A percentile compares a stretch with the other conserved stretches of the same genome.
Evolutionary conservation across 2,329 filamentous ascomycete genomes (phyloP).

Genomic region (Sarocladium oryzae): DNA sequence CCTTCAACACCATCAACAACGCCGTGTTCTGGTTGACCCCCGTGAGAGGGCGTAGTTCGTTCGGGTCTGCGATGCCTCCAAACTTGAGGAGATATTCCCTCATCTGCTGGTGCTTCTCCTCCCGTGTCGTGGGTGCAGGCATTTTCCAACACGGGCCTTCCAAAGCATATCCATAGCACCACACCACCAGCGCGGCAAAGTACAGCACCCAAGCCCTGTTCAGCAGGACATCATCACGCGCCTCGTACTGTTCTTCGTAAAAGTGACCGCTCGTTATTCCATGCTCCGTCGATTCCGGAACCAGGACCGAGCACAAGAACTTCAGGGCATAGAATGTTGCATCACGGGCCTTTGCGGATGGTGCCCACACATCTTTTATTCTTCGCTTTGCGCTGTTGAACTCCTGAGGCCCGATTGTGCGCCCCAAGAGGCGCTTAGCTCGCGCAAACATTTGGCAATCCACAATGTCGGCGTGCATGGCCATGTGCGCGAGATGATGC

Average conservation of each 20-base stretch:
- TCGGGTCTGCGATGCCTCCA: constrained; percentile 65
- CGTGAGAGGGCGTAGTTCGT: constrained; percentile 65
- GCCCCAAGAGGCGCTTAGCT: constrained; percentile 75
- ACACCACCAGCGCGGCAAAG: constrained; percentile 85
- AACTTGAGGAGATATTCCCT: constrained; percentile 67
- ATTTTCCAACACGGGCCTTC: constrained; percentile 64
- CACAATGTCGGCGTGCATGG: constrained; percentile 95
- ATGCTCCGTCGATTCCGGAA: constrained; percentile 36
- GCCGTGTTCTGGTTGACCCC: constrained; percentile 81
- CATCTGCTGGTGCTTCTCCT: constrained; percentile 72
- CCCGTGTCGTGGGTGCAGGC: constrained; percentile 48
- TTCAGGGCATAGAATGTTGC: constrained; percentile 88
- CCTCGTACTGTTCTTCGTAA: constrained; percentile 55
- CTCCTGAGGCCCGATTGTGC: constrained; percentile 77
- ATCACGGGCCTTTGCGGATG: constrained; percentile 79
- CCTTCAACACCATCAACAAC: constrained; percentile 71
- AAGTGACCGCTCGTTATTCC: constrained; percentile 2
- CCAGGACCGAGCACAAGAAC: constrained; percentile 78
- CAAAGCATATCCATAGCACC: constrained; percentile 88
- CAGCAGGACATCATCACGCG: constrained; percentile 80
- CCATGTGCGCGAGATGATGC: constrained; percentile 94
- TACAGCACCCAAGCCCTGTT: constrained; percentile 95
- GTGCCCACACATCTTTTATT: constrained; percentile 87
- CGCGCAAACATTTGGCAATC: constrained; percentile 95
- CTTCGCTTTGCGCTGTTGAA: constrained; percentile 71